Base-by-base conservation (phyloP, 352 stramenopile species). In the Phytophthora agathidicida region DNA sequence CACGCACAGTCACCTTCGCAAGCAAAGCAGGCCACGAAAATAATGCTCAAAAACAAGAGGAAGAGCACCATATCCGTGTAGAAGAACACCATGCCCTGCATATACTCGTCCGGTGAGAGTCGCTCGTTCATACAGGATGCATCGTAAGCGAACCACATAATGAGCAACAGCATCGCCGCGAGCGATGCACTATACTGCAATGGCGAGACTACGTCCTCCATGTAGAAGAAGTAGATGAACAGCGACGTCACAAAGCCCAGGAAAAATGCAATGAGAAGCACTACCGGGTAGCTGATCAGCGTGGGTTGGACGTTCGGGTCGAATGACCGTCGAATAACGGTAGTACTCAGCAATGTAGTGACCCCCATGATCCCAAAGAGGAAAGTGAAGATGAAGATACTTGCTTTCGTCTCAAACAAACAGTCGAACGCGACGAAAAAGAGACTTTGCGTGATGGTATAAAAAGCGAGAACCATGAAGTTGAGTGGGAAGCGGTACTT, bases 11-110 rank as follows among this genome's bases (percentile, higher is more conserved):
- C 82, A 30, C 82, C 82, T 67, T 92, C 82, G 35, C 81, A 92
- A 6, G 82, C 82, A 47, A 90, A 87, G 41, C 80, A 92, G 13
- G 78, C 76, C 24, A 92, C 74, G 60, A 92, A 83, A 57, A 92
- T 86, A 61, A 88, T 88, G 60, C 79, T 81, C 19, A 92, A 42
- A 61, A 92, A 92, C 35, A 90, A 54, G 28, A 92, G 38, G 68
- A 90, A 92, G 9, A 92, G 74, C 46, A 89, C 80, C 71, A 90
- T 89, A 48, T 92, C 83, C 3, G 83, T 92, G 68, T 92, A 92
- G 65, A 89, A 92, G 61, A 89, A 88, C 16, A 92, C 77, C 80
- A 91, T 86, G 45, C 82, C 82, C 50, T 89, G 80, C 82, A 92
- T 90, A 64, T 90, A 92, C 62, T 92, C 82, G 62, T 92, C 82